Conservation (phyloP, 768 basidiomycete species). For the Krasilnikovozyma curviuscula region DNA sequence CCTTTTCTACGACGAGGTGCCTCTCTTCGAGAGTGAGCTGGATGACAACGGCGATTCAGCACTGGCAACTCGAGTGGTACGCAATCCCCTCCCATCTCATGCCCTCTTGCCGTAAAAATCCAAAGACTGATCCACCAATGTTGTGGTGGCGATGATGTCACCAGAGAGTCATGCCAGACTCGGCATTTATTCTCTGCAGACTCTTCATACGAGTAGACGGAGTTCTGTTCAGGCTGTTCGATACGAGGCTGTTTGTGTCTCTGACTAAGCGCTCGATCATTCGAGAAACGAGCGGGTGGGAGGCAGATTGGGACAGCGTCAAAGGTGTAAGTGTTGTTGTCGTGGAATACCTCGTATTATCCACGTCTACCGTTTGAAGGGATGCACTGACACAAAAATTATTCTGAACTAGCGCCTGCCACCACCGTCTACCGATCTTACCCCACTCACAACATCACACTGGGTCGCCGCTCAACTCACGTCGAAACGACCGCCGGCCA, state of each 20-base stretch:
- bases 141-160: not conserved
- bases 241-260: conserved; percentile 76
- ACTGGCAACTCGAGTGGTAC: conserved; percentile 65
- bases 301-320: conserved; percentile 65
- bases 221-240: conserved; percentile 74
- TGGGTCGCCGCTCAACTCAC: too few species aligned
- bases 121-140: not conserved
- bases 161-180: conserved; percentile 92
- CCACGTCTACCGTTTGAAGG: not conserved
- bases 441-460: conserved; percentile 66
- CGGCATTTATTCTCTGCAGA: conserved; percentile 70
- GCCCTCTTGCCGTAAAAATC: not conserved
- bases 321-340: conserved; percentile 48
- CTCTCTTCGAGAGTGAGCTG: conserved; percentile 86
- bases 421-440: conserved; percentile 46
- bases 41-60: conserved; percentile 89
- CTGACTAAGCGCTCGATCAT: conserved; percentile 42
- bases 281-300: conserved; percentile 72
- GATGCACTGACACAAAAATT: not conserved
- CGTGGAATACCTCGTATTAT: too few species aligned
- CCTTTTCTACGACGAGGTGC: conserved; percentile 90
- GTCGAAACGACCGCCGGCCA: too few species aligned
- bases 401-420: conserved; percentile 38
- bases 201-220: conserved; percentile 89
- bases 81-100: conserved; percentile 22